Conservation (phyloP, 2,329 filamentous ascomycete genomes). For the Colletotrichum spinosum region DNA sequence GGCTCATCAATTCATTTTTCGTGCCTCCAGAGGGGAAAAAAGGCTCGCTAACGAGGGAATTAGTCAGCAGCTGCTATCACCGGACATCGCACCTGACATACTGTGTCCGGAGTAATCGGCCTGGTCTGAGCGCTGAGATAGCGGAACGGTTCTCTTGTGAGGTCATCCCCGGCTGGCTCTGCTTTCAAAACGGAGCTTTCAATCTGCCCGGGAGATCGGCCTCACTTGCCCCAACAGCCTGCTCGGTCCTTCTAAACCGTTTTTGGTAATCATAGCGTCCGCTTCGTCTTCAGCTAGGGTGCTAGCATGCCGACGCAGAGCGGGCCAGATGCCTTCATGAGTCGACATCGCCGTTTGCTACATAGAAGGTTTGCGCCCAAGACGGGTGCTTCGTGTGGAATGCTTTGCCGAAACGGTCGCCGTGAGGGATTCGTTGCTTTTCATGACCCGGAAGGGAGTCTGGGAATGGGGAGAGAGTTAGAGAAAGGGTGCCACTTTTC, state of each 20-base stretch:
- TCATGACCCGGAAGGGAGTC: slow-evolving; percentile 13
- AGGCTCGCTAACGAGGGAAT: not conserved
- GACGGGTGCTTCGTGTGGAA: slow-evolving; percentile 16
- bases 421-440: slow-evolving; percentile 4
- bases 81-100: not conserved
- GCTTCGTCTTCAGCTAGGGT: slow-evolving; percentile 16
- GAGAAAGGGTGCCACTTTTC: slow-evolving; percentile 26
- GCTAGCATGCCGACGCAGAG: slow-evolving; percentile 28
- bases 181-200: slow-evolving; percentile 25
- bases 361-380: slow-evolving; percentile 26
- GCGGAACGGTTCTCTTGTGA: not conserved
- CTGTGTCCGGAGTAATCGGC: not conserved
- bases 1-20: slow-evolving; percentile 4
- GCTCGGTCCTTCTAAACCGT: slow-evolving; percentile 30
- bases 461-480: not conserved
- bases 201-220: slow-evolving; percentile 32
- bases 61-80: not conserved
- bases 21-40: not conserved
- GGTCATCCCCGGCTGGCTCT: slow-evolving; percentile 17
- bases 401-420: slow-evolving; percentile 27
- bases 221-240: slow-evolving; percentile 17
- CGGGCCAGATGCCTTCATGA: slow-evolving; percentile 33
- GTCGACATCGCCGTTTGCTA: slow-evolving; percentile 33
- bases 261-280: slow-evolving; percentile 31
- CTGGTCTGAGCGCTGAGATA: not conserved